phyloP scores from a whole-genome alignment of 306 rosid genomes.

The Corylus avellana region DNA sequence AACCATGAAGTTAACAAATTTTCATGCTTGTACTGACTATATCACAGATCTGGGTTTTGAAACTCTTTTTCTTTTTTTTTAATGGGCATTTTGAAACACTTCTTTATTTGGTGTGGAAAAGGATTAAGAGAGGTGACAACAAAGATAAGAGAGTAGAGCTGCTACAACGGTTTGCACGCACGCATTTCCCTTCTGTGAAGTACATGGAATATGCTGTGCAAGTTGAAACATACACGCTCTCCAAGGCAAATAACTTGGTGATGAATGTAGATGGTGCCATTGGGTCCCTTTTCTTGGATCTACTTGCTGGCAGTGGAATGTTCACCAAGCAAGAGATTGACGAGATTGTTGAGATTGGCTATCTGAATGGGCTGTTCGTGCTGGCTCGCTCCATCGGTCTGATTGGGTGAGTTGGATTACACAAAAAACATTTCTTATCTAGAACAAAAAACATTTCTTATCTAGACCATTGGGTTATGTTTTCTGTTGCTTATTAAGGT shows the following conservation, averaged over 20 bases:
- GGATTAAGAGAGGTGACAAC: slow-evolving; percentile 99
- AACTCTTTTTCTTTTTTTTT: slow-evolving; percentile 26
- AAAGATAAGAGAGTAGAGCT: slow-evolving; percentile 96
- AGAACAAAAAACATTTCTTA: slow-evolving; percentile 10
- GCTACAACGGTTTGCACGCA: slow-evolving; percentile 80
- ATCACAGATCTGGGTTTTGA: slow-evolving; percentile 15
- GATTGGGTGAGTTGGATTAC: slow-evolving; percentile 73
- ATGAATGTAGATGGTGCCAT: slow-evolving; percentile 97
- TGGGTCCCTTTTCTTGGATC: slow-evolving; percentile 97
- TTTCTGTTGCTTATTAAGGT: slow-evolving; percentile 17
- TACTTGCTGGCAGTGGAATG: slow-evolving; percentile 98
- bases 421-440: slow-evolving; percentile 9
- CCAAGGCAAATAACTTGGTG: slow-evolving; percentile 96
- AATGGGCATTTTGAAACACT: slow-evolving; percentile 4
- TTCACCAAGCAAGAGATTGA: slow-evolving; percentile 89
- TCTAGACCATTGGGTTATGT: not conserved
- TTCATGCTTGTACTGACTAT: slow-evolving; percentile 19
- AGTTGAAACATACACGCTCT: slow-evolving; percentile 90
- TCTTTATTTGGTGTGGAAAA: slow-evolving; percentile 44
- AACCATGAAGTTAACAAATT: not conserved
- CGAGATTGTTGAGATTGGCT: slow-evolving; percentile 93
- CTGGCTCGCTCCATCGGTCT: slow-evolving; percentile 97
- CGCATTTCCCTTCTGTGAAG: slow-evolving; percentile 92
- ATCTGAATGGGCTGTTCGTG: slow-evolving; percentile 94
- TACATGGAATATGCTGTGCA: slow-evolving; percentile 98